Evolutionary conservation across 2,329 filamentous ascomycete genomes (phyloP).

Genomic region (Fusarium nisikadoi): DNA sequence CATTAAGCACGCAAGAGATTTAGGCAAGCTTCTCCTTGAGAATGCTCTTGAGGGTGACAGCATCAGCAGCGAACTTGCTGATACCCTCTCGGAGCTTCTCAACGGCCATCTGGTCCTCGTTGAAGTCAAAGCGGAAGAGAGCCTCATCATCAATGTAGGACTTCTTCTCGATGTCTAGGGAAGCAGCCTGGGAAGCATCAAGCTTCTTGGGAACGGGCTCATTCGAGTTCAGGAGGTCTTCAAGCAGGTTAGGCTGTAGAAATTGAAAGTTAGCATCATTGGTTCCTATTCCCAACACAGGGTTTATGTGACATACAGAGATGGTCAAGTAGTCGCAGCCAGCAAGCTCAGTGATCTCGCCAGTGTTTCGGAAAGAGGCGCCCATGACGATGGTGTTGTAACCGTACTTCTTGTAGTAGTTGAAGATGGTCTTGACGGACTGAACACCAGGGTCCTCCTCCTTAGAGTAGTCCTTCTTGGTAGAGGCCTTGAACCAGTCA

Average conservation of each 20-base stretch:
- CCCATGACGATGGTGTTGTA: slow-evolving; percentile 99
- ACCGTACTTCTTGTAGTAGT: slow-evolving; percentile 99
- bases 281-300: not conserved
- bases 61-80: slow-evolving; percentile 98
- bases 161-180: slow-evolving; percentile 86
- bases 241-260: slow-evolving; percentile 84
- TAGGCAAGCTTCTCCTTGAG: slow-evolving; percentile 84
- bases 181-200: slow-evolving; percentile 71
- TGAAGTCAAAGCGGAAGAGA: slow-evolving; percentile 97
- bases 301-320: slow-evolving; percentile 70
- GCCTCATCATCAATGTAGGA: slow-evolving; percentile 90
- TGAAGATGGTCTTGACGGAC: slow-evolving; percentile 93
- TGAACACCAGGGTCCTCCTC: slow-evolving; percentile 96
- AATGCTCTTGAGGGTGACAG: slow-evolving; percentile 91
- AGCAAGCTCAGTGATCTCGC: slow-evolving; percentile 97
- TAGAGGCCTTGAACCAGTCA: slow-evolving; percentile 98
- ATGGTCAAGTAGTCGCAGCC: slow-evolving; percentile 99
- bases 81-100: slow-evolving; percentile 99
- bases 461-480: slow-evolving; percentile 91
- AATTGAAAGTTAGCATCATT: slow-evolving; percentile 26
- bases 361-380: slow-evolving; percentile 94
- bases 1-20: slow-evolving; percentile 29
- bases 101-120: slow-evolving; percentile 99
- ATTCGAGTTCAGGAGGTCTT: slow-evolving; percentile 89
- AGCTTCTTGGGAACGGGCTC: slow-evolving; percentile 93